Conservation (phyloP, 345 rosid genomes). For the Carallia brachiata region DNA sequence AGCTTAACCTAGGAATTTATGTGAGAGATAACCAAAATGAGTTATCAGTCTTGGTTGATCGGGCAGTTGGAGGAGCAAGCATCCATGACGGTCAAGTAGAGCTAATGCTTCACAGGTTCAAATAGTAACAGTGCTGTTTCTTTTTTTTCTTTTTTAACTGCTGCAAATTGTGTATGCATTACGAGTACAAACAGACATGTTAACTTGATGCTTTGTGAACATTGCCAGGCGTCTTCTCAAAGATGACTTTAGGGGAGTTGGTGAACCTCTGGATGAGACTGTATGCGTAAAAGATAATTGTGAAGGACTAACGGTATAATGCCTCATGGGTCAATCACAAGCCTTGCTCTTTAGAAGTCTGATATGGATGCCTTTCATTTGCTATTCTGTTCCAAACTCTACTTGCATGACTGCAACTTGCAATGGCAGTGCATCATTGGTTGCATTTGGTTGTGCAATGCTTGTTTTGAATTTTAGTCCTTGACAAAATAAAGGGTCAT, state of each 20-base stretch:
- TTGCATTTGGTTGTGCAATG: background rate
- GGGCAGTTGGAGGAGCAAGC: slow-evolving; percentile 80
- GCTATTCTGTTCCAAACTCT: background rate
- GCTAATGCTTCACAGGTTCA: slow-evolving; percentile 85
- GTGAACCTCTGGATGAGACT: slow-evolving; percentile 59
- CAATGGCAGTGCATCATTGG: background rate
- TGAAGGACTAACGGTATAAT: slow-evolving; percentile 61
- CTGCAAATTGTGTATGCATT: background rate
- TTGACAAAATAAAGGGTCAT: background rate
- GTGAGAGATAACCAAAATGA: slow-evolving; percentile 54
- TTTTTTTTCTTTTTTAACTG: too few species aligned
- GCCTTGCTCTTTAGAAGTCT: background rate
- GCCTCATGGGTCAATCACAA: background rate
- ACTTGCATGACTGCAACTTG: background rate
- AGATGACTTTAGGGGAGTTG: slow-evolving; percentile 72
- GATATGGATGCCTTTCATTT: background rate
- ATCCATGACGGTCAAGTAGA: slow-evolving; percentile 77
- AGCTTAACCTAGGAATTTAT: slow-evolving; percentile 81
- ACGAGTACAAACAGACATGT: background rate
- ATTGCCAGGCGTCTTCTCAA: slow-evolving; percentile 39
- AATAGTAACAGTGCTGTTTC: background rate
- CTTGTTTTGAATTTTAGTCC: background rate
- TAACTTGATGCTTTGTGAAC: slow-evolving; percentile 3
- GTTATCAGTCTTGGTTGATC: slow-evolving; percentile 78
- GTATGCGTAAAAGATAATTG: slow-evolving; percentile 48